Percentiles rank a stretch among this genome's conserved stretches.
phyloP scores from a whole-genome alignment of 495 filamentous ascomycete genomes.

The Chaetomium fimeti region DNA sequence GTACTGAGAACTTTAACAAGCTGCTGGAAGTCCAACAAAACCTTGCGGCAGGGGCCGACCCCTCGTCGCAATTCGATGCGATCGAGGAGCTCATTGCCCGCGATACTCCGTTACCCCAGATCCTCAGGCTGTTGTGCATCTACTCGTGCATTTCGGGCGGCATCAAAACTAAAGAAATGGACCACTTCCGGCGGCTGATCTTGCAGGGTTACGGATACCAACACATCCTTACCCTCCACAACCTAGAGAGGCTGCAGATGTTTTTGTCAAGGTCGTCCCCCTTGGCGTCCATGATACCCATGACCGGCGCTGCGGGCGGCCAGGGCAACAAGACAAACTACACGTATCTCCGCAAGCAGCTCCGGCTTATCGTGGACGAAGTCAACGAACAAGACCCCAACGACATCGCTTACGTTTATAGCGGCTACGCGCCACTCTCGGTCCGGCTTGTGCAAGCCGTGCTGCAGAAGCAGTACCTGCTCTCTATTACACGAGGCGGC shows the following conservation, averaged over 20 bases:
- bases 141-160: slow-evolving; percentile 89
- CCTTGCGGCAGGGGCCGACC: slow-evolving; percentile 85
- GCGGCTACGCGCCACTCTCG: slow-evolving; percentile 91
- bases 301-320: slow-evolving; percentile 51
- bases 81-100: slow-evolving; percentile 93
- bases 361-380: slow-evolving; percentile 91
- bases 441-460: slow-evolving; percentile 94
- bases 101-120: slow-evolving; percentile 69
- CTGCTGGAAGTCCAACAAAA: slow-evolving; percentile 94
- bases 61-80: slow-evolving; percentile 79
- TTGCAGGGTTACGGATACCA: slow-evolving; percentile 93
- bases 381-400: slow-evolving; percentile 95
- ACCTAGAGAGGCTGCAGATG: slow-evolving; percentile 85
- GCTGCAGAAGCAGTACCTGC: slow-evolving; percentile 81
- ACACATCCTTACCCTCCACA: slow-evolving; percentile 83
- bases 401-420: slow-evolving; percentile 96
- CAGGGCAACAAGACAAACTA: slow-evolving; percentile 84
- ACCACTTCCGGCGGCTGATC: slow-evolving; percentile 82
- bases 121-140: slow-evolving; percentile 83
- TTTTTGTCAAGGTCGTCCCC: slow-evolving; percentile 70
- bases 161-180: slow-evolving; percentile 80
- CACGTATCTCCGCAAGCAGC: slow-evolving; percentile 75
- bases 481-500: slow-evolving; percentile 62
- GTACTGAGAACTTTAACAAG: slow-evolving; percentile 81
- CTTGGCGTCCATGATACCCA: slow-evolving; percentile 67